Conservation (phyloP, 2,329 filamentous ascomycete species). For the Elsinoe australis region DNA sequence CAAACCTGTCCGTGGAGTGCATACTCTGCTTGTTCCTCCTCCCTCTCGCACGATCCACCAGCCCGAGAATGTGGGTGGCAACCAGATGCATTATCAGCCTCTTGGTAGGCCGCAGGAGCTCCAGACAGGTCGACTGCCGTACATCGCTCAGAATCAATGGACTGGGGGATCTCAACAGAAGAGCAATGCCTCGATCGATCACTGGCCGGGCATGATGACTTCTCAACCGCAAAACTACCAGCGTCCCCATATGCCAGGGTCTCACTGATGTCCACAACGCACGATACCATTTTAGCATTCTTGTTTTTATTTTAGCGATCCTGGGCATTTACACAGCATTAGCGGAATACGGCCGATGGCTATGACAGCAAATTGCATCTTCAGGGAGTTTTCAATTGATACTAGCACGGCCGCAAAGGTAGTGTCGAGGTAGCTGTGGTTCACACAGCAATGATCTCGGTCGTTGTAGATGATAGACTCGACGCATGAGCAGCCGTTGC, state of each 20-base stretch:
- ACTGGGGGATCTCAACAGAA: conserved; percentile 28
- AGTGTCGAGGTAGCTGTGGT: too few relatives aligned
- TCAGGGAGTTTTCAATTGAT: too few relatives aligned
- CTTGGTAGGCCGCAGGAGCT: conserved; percentile 41
- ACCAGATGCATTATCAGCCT: conserved; percentile 47
- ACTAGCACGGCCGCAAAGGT: too few relatives aligned
- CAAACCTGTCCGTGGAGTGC: conserved; percentile 79
- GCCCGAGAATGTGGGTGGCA: conserved; percentile 36
- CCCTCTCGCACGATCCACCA: conserved; percentile 68
- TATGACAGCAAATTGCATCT: background rate
- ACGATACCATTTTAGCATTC: background rate
- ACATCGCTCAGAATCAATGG: conserved; percentile 32
- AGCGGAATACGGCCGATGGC: background rate
- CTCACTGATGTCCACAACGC: background rate
- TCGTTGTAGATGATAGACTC: too few relatives aligned
- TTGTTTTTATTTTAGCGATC: too few relatives aligned
- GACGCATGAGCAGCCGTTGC: too few relatives aligned
- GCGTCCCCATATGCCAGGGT: background rate
- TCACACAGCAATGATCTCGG: too few relatives aligned
- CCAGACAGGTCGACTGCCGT: conserved; percentile 39
- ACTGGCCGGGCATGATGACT: conserved; percentile 26
- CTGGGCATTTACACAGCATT: too few relatives aligned
- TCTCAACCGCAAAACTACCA: conserved; percentile 3
- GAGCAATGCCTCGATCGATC: conserved; percentile 28
- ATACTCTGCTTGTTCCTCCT: conserved; percentile 83